Evolutionary conservation across 257 asterid species (phyloP), one percentile per base, ranked within the genome.

Genomic region (Penstemon newberryi): DNA sequence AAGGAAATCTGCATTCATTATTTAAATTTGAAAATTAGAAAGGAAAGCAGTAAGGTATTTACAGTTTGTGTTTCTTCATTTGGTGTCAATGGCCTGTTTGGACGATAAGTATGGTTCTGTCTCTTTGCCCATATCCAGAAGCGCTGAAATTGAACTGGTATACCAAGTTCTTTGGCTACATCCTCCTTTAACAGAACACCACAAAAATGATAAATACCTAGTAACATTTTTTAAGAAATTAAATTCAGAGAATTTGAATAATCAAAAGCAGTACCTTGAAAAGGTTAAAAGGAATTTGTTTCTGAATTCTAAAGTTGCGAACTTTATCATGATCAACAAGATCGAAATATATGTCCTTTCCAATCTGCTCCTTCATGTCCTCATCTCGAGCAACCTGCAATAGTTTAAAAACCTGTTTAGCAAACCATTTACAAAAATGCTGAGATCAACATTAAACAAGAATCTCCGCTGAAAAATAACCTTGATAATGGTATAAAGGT

Each of bases 71-170:
- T 75, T 82, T 93, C 99, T 77, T 93, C 97, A 63, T 82, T 95
- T n/a, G 89, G 86, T 7, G 89, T 82, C 75, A 93, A 75, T n/a
- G 97, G 97, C 66, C 99, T 86, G 80, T 90, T 90, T 41, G 96
- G 98, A 65, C 98, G 96, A 46, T 81, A 92, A n/a, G 97, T 92
- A 77, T 90, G 97, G 83, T 93, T 93, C 79, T 90, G 97, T 66
- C 99, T 83, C 80, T 87, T 93, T 50, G 99, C 97, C 99, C 99
- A 93, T 65, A 90, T 75, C 97, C 99, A 93, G 71, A 87, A 93
- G 42, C 99, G 96, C 82, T 84, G 97, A 80, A 71, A 87, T 63
- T 90, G 92, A 65, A 90, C 96, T 46, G 96, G 97, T 70, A 90
- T 73, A 4, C 96, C 92, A 65, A 88, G 77, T 75, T 90, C 97